These are phyloP conservation scores for Aspergillus fischeri DNA, from an alignment of 2,329 filamentous ascomycete genomes.

Conservation along the genomic window DNA sequence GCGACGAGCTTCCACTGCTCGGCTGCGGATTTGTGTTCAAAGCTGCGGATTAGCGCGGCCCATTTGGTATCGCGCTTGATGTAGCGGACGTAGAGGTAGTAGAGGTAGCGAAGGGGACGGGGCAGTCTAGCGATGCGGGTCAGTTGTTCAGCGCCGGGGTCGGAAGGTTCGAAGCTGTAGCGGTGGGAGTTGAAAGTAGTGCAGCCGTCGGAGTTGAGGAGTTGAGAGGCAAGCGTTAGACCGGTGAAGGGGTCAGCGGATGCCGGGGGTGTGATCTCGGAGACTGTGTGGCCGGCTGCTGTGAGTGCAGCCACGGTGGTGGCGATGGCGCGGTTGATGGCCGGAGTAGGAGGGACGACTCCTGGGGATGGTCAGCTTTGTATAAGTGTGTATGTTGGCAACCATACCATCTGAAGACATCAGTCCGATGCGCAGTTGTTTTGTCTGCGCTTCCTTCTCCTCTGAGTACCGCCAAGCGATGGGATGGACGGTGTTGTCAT, in stretches of 20 bases:
- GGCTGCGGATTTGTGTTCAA: slow-evolving; percentile 67
- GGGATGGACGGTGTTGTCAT: slow-evolving; percentile 81
- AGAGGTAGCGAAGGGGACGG: slow-evolving; percentile 71
- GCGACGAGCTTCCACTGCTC: slow-evolving; percentile 81
- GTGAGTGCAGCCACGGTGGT: slow-evolving; percentile 66
- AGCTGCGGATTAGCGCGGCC: slow-evolving; percentile 71
- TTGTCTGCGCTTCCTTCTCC: slow-evolving; percentile 56
- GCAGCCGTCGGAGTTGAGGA: slow-evolving; percentile 82
- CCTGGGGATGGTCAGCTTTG: slow-evolving; percentile 33
- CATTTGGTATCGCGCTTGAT: slow-evolving; percentile 70
- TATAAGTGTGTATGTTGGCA: background rate
- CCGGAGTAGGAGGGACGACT: slow-evolving; percentile 81
- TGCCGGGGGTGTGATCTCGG: slow-evolving; percentile 61
- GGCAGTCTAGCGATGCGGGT: slow-evolving; percentile 69
- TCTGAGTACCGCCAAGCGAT: slow-evolving; percentile 69
- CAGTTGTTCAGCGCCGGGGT: slow-evolving; percentile 72
- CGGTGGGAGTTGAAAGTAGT: slow-evolving; percentile 74
- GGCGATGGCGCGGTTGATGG: slow-evolving; percentile 72
- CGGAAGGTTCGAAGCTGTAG: slow-evolving; percentile 72
- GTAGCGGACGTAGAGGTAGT: slow-evolving; percentile 87
- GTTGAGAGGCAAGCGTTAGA: slow-evolving; percentile 69
- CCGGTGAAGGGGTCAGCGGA: slow-evolving; percentile 74
- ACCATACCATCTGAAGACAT: slow-evolving; percentile 64
- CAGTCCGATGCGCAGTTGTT: slow-evolving; percentile 69
- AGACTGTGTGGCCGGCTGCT: slow-evolving; percentile 70